Percentiles rank a stretch among this genome's conserved stretches.
These are phyloP conservation scores for Porphyrellus cyaneotinctus DNA, from an alignment of 768 basidiomycete genomes.

Conservation along the genomic window DNA sequence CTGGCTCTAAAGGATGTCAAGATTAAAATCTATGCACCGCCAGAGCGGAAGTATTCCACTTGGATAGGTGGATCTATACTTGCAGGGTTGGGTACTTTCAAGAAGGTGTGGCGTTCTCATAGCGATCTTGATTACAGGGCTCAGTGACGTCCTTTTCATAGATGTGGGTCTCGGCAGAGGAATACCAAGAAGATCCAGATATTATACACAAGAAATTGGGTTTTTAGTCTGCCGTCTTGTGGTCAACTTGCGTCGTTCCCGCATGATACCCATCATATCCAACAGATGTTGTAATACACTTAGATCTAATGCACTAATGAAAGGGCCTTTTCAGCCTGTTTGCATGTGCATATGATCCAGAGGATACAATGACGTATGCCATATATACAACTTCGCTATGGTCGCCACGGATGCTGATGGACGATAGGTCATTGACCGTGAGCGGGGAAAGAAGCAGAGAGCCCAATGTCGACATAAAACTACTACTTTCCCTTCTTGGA, in stretches of 20 bases:
- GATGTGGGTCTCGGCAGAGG: constrained; percentile 99
- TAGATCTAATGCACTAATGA: constrained; percentile 28
- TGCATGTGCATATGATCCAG: constrained; percentile 28
- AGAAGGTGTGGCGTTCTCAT: constrained; percentile 59
- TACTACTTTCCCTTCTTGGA: constrained; percentile 89
- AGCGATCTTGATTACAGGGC: background rate
- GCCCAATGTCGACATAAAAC: constrained; percentile 24
- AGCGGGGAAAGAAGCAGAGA: constrained; percentile 12
- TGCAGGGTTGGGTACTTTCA: constrained; percentile 94
- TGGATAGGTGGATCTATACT: constrained; percentile 98
- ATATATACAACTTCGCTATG: constrained; percentile 39
- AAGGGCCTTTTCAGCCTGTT: constrained; percentile 7
- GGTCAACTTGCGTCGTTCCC: constrained; percentile 13
- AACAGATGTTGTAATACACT: constrained; percentile 31
- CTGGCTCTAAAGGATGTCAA: constrained; percentile 93
- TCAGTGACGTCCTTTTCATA: constrained; percentile 34
- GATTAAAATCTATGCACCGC: constrained; percentile 98
- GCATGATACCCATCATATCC: constrained; percentile 33
- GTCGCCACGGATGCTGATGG: constrained; percentile 35
- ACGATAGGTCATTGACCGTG: constrained; percentile 22
- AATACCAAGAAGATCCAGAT: constrained; percentile 98
- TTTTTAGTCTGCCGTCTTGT: constrained; percentile 43
- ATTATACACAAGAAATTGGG: constrained; percentile 96
- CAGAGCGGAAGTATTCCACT: constrained; percentile 97
- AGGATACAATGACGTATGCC: constrained; percentile 35